These are phyloP conservation scores for Somion occarium DNA, from an alignment of 1,284 basidiomycete species.

Conservation along the genomic window DNA sequence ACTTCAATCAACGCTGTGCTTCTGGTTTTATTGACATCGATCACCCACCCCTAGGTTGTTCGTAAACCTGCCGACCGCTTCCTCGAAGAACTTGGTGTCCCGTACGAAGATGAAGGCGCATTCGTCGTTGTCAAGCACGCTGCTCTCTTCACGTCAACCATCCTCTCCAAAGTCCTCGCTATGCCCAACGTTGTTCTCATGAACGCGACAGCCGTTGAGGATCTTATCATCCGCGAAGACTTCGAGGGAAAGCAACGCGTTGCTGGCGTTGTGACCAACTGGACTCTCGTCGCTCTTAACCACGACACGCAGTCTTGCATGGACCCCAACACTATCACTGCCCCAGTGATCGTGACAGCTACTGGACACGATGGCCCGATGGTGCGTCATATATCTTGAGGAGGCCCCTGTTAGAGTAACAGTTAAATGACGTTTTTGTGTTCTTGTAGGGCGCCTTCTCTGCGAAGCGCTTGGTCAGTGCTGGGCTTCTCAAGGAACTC, in stretches of 20 bases:
- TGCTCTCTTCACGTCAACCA: conserved; percentile 77
- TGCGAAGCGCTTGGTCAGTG: conserved; percentile 77
- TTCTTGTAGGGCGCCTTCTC: conserved; percentile 68
- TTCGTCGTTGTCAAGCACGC: conserved; percentile 83
- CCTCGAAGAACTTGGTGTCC: conserved; percentile 68
- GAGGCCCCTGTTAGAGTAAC: neutral
- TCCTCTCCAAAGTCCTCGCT: conserved; percentile 70
- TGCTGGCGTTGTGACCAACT: conserved; percentile 84
- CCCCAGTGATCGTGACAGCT: conserved; percentile 67
- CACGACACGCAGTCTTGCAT: conserved; percentile 83
- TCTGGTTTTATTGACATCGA: too few species aligned
- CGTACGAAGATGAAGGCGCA: conserved; percentile 78
- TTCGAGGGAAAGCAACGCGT: conserved; percentile 60
- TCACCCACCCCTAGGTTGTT: conserved; percentile 51
- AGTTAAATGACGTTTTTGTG: too few species aligned
- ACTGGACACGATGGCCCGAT: conserved; percentile 79
- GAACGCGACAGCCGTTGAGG: conserved; percentile 78
- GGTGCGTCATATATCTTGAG: conserved; percentile 16
- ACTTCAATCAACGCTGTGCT: too few species aligned
- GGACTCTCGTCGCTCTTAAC: conserved; percentile 79
- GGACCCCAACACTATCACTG: conserved; percentile 84
- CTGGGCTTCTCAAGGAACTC: conserved; percentile 71
- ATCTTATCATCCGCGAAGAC: conserved; percentile 67
- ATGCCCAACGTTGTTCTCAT: conserved; percentile 72
- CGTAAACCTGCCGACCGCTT: conserved; percentile 80